These are phyloP conservation scores for Mycena capillaripes DNA, from an alignment of 768 basidiomycete species.

Conservation along the genomic window DNA sequence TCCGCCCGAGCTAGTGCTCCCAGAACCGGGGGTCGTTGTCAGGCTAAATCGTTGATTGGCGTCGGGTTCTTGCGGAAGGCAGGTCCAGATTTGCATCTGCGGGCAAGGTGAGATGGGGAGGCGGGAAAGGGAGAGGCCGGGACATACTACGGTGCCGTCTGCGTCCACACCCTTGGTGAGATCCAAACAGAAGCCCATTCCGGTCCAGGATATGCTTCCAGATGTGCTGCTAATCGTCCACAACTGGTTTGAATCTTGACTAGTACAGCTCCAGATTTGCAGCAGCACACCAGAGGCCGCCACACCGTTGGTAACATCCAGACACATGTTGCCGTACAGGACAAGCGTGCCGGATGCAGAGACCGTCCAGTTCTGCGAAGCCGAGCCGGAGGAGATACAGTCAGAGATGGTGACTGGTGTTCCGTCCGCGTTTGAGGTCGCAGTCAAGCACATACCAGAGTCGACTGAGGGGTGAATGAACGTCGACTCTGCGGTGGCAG, in stretches of 20 bases:
- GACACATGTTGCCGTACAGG: conserved; percentile 24
- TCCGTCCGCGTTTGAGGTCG: conserved; percentile 21
- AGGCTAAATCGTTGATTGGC: conserved; percentile 25
- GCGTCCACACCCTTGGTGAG: conserved; percentile 20
- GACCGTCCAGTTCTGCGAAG: conserved; percentile 24
- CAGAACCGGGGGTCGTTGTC: conserved; percentile 26
- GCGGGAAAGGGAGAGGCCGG: neutral
- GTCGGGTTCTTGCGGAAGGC: conserved; percentile 11
- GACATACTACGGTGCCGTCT: conserved; percentile 21
- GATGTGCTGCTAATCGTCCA: conserved; percentile 15
- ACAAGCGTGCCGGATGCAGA: conserved; percentile 22
- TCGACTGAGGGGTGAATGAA: conserved; percentile 28
- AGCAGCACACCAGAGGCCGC: conserved; percentile 11
- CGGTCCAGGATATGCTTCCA: conserved; percentile 26
- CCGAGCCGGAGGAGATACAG: conserved; percentile 24
- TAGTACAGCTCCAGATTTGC: conserved; percentile 25
- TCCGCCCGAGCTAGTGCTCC: conserved; percentile 10
- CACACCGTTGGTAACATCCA: conserved; percentile 20
- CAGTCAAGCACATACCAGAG: conserved; percentile 21
- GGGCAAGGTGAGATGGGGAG: conserved; percentile 11
- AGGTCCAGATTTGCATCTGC: conserved; percentile 32
- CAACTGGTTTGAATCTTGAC: conserved; percentile 17
- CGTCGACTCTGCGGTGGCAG: conserved; percentile 12
- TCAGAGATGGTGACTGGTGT: conserved; percentile 26
- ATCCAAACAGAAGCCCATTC: conserved; percentile 18